Base-by-base conservation (phyloP, 2,329 filamentous ascomycete species). In the Pezicula neosporulosa region DNA sequence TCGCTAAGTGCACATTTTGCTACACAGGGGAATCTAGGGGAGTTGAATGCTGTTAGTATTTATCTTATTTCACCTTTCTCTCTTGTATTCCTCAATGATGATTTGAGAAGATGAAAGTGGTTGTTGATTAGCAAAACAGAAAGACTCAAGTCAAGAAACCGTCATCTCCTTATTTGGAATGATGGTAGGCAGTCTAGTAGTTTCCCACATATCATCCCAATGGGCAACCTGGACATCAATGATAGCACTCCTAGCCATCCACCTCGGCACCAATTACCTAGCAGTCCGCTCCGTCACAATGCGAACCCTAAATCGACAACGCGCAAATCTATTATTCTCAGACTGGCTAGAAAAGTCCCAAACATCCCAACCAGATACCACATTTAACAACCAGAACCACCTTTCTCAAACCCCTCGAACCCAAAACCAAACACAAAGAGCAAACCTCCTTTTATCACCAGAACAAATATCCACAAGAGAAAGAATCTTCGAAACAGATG, bases 61-160 rank as follows among this genome's bases (percentile, higher is more conserved):
- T 24, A 27, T n/a, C 6, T 15, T 33, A 6, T 37, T 10, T 9
- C n/a, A 35, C 24, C 6, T 24, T 24, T 6, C 3, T 24, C 24
- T n/a, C n/a, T n/a, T n/a, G n/a, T n/a, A n/a, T n/a, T n/a, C n/a
- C n/a, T 24, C 3, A 21, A 21, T 21, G 21, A 21, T 21, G 21
- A 21, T 21, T 3, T 21, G 21, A 21, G 24, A 24, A 24, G 24
- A 24, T 10, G 19, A 51, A 44, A 10, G 21, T 12, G 18, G 12
- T 27, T 24, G 18, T 6, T 16, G 18, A 36, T 38, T 39, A 21
- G 15, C 19, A 15, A 35, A 35, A 41, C 19, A 68, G 65, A 85
- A 96, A 79, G 93, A 97, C 67, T 91, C 91, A 12, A 95, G 89
- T 58, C 94, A 97, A 72, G 94, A 97, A 71, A 97, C 93, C 0